Base-by-base conservation (phyloP, 1,139 yeast species). In the Zygotorulaspora mrakii region DNA sequence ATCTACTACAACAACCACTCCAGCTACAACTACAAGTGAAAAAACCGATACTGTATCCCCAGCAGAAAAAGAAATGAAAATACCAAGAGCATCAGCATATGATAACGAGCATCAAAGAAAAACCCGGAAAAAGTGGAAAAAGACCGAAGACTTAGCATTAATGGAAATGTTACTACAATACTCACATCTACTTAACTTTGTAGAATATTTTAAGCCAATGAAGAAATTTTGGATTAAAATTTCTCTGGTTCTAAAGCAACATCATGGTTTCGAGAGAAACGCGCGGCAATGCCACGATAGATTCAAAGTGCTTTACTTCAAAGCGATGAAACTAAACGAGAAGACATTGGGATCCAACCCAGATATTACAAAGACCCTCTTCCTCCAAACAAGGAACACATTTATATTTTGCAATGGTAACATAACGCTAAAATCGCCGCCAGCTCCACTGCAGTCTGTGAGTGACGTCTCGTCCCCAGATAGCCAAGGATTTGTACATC, bases 161-260 rank as follows among this genome's bases (percentile, higher is more conserved):
- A 29, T 53, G 20, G 43, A 40, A 11, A 45, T 50, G 5, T 28
- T 52, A 12, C 27, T 53, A 23, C 36, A 40, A 9, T 40, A 52
- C 35, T 39, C 55, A 6, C 46, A 52, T 17, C 30, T 53, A 18
- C 33, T 53, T 14, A 49, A 49, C 3, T 50, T 37, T 37, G 49
- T 52, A 2, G 57, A 53, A 36, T 53, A 46, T 40, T 52, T 48
- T 35, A 53, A 53, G 42, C 57, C 57, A 8, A 53, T 53, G 57
- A 53, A 53, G 32, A 52, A 50, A 30, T 53, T 51, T 37, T 52
- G 57, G 56, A 40, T 46, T 9, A 46, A 46, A 28, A 44, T 52
- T 6, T 47, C 55, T 5, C 37, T 42, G 21, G 39, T 47, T 5
- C 27, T 53, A 27, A 31, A 33, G 9, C 42, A 49, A 14, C 42